These are phyloP conservation scores for Parietichytrium sp. DNA, from an alignment of 108 stramenopile genomes.

Conservation along the genomic window DNA sequence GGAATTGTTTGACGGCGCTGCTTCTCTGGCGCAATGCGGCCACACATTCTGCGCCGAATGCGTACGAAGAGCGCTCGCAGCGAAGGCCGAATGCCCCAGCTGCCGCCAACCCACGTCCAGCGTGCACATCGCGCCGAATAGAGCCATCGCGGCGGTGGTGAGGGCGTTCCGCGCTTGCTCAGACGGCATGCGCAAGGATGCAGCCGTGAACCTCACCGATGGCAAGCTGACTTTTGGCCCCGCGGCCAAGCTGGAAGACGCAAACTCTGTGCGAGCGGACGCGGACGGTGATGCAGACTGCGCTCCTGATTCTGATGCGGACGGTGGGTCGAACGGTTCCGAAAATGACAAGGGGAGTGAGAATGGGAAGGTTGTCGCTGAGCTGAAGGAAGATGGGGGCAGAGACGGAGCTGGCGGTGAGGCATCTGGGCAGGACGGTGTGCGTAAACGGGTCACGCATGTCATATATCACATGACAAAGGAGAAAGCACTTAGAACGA, in stretches of 20 bases:
- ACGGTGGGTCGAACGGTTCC: too few relatives aligned
- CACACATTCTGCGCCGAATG: slow-evolving; percentile 18
- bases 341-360: too few relatives aligned
- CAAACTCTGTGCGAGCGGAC: too few relatives aligned
- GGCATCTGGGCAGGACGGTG: not conserved
- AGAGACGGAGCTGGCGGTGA: too few relatives aligned
- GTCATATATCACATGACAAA: slow-evolving; percentile 13
- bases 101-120: not conserved
- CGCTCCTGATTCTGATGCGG: too few relatives aligned
- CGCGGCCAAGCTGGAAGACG: too few relatives aligned
- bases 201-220: too few relatives aligned
- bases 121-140: not conserved
- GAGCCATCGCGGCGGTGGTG: not conserved
- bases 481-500: not conserved
- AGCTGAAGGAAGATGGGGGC: too few relatives aligned
- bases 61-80: not conserved
- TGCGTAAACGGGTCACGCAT: not conserved
- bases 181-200: too few relatives aligned
- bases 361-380: too few relatives aligned
- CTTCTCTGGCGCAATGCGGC: not conserved
- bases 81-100: not conserved
- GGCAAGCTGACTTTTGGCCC: too few relatives aligned
- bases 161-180: not conserved
- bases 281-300: too few relatives aligned
- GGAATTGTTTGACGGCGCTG: not conserved